A percentile compares a stretch with the other conserved stretches of the same genome.
These are phyloP conservation scores for Argentina anserina DNA, from an alignment of 306 rosid species.

Conservation along the genomic window DNA sequence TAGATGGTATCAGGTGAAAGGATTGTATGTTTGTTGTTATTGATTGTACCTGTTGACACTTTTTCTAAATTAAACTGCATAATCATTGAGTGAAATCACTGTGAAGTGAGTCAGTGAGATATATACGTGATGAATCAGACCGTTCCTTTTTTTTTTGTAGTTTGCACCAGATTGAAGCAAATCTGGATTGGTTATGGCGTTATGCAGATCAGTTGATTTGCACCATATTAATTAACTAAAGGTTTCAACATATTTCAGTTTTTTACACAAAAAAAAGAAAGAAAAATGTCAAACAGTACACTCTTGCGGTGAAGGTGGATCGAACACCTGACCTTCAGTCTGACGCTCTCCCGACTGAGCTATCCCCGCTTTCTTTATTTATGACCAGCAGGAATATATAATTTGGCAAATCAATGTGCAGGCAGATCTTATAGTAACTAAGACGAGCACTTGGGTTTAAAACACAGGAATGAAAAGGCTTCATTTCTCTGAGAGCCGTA, in stretches of 20 bases:
- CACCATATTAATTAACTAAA: neutral
- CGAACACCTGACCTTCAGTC: slow-evolving; percentile 38
- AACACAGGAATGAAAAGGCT: slow-evolving; percentile 58
- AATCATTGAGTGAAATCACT: slow-evolving; percentile 52
- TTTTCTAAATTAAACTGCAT: slow-evolving; percentile 58
- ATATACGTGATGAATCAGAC: slow-evolving; percentile 21
- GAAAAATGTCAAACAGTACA: neutral
- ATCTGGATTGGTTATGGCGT: neutral
- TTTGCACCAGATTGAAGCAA: neutral
- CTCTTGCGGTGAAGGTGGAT: slow-evolving; percentile 29
- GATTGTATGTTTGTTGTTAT: slow-evolving; percentile 54
- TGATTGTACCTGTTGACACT: slow-evolving; percentile 36
- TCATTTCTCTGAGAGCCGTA: slow-evolving; percentile 23
- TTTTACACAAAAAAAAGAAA: neutral
- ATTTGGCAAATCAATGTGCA: rapidly evolving
- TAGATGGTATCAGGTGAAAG: slow-evolving; percentile 50
- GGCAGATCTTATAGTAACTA: no score
- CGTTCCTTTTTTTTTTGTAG: neutral
- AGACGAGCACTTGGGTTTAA: slow-evolving; percentile 32
- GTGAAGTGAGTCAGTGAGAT: slow-evolving; percentile 44
- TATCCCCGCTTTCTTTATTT: neutral
- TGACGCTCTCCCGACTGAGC: slow-evolving; percentile 32
- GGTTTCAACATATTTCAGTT: neutral
- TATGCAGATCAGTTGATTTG: neutral
- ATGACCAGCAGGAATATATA: no score